Evolutionary conservation across 2,329 filamentous ascomycete species (phyloP), one percentile per base, ranked within the genome.

Genomic region (Fusarium newnesense): DNA sequence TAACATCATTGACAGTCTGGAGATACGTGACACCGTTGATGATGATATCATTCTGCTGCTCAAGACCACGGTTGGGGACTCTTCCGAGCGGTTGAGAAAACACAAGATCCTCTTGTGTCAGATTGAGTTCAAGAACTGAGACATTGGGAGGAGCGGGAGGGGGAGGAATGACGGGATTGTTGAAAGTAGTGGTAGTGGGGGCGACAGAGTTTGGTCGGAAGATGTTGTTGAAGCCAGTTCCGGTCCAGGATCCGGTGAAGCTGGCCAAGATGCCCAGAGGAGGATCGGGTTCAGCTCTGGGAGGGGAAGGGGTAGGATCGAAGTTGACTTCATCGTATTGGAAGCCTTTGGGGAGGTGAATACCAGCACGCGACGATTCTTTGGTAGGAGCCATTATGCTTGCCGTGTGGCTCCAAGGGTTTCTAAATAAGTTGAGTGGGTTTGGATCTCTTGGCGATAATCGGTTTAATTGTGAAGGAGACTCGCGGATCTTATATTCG

Each of bases 1-100:
- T 65, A 9, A 65, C 62, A 54, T 65, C 62, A n/a, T 65, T 63
- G 18, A 65, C 62, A 9, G 58, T 63, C 11, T 65, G 62, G 13
- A 65, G 62, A 26, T 65, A 65, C 4, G 46, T 42, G 26, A 65
- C 46, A 5, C 62, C 62, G 34, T 63, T 65, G 19, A 65, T 39
- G 11, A 47, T 21, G 9, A 65, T 63, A n/a, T 65, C 62, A 30
- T 65, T 65, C 21, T 65, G 62, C 28, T 44, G 19, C 10, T 63
- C 46, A 8, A 65, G 47, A 9, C 62, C 62, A 10, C 62, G 62
- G 9, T 65, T 65, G 4, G 62, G 62, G 1, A 65, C 62, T 24
- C n/a, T 65, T 7, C 58, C 62, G 1, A 65, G 7, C 3, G 62
- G 58, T 3, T 24, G 13, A 12, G 58, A 53, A 7, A 65, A 65